Percentiles rank a stretch among this genome's conserved stretches.
Evolutionary conservation across 805 yeast genomes (phyloP).

Genomic region (Zygosaccharomyces lentus): DNA sequence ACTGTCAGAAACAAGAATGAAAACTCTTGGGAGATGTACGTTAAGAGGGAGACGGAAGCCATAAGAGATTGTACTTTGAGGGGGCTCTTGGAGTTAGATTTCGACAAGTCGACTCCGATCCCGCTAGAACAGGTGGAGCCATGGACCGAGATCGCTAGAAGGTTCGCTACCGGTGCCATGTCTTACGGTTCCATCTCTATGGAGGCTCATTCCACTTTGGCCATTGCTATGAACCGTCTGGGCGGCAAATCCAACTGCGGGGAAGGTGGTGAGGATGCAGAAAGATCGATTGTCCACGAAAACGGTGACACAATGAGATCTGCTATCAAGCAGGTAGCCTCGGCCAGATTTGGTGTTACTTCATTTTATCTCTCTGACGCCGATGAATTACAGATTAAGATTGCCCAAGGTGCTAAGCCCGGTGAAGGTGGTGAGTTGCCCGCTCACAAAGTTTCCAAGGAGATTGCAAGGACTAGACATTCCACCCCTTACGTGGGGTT

Average conservation of each 20-base stretch:
- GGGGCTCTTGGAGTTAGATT: slow-evolving; percentile 91
- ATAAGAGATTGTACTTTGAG: slow-evolving; percentile 89
- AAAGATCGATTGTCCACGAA: slow-evolving; percentile 70
- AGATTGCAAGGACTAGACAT: slow-evolving; percentile 92
- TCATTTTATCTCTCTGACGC: slow-evolving; percentile 92
- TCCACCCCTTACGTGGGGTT: slow-evolving; percentile 96
- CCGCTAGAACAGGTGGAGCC: slow-evolving; percentile 99
- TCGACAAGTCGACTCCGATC: slow-evolving; percentile 60
- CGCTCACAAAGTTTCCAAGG: slow-evolving; percentile 82
- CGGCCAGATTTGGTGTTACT: slow-evolving; percentile 97
- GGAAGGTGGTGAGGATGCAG: slow-evolving; percentile 99
- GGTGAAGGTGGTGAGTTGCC: slow-evolving; percentile 99
- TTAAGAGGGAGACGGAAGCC: slow-evolving; percentile 87
- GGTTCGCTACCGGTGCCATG: slow-evolving; percentile 99
- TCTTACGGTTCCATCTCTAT: slow-evolving; percentile 97
- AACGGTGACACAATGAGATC: slow-evolving; percentile 98
- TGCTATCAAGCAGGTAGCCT: slow-evolving; percentile 96
- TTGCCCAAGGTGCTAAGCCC: slow-evolving; percentile 99
- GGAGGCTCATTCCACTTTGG: slow-evolving; percentile 97
- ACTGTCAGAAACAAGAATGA: slow-evolving; percentile 98
- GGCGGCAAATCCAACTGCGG: slow-evolving; percentile 99
- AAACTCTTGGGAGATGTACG: slow-evolving; percentile 83
- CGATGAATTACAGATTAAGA: slow-evolving; percentile 94
- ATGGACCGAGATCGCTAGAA: slow-evolving; percentile 97
- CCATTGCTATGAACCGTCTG: slow-evolving; percentile 96